Percentiles rank a stretch among this genome's conserved stretches.
These are phyloP conservation scores for Fusarium sp. DNA, from an alignment of 2,329 filamentous ascomycete genomes.

Conservation along the genomic window DNA sequence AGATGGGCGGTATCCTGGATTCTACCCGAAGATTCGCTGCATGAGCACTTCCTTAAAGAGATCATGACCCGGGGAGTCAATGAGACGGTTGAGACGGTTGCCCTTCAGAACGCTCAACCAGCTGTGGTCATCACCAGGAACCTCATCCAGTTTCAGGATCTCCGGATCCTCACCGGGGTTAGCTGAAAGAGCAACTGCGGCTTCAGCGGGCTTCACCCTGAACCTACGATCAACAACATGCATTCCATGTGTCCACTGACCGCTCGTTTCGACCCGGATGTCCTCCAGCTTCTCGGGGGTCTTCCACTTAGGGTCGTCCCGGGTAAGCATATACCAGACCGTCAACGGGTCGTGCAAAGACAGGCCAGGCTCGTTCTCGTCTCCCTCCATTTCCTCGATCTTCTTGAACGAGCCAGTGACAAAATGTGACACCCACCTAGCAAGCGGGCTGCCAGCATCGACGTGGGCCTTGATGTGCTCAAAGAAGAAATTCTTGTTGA, in stretches of 20 bases:
- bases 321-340: conserved; percentile 81
- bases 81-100: conserved; percentile 83
- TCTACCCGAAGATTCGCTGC: conserved; percentile 70
- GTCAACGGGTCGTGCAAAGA: conserved; percentile 83
- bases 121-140: conserved; percentile 76
- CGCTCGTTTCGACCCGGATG: conserved; percentile 87
- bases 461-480: conserved; percentile 67
- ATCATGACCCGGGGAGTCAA: conserved; percentile 75
- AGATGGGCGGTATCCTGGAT: not conserved
- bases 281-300: conserved; percentile 75
- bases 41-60: conserved; percentile 75
- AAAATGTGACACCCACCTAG: conserved; percentile 79
- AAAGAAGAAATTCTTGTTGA: conserved; percentile 72
- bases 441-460: conserved; percentile 76
- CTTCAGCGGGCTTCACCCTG: conserved; percentile 65
- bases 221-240: conserved; percentile 83
- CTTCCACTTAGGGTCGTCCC: conserved; percentile 69
- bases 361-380: conserved; percentile 69
- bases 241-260: conserved; percentile 96
- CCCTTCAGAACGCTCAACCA: conserved; percentile 82
- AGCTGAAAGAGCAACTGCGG: conserved; percentile 56
- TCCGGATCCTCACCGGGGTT: conserved; percentile 57
- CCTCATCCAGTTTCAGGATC: conserved; percentile 59
- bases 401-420: conserved; percentile 78
- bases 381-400: conserved; percentile 71